A percentile compares a stretch with the other conserved stretches of the same genome.
phyloP scores from a whole-genome alignment of 2,329 filamentous ascomycete genomes.

The Aspergillus pseudoterreus region DNA sequence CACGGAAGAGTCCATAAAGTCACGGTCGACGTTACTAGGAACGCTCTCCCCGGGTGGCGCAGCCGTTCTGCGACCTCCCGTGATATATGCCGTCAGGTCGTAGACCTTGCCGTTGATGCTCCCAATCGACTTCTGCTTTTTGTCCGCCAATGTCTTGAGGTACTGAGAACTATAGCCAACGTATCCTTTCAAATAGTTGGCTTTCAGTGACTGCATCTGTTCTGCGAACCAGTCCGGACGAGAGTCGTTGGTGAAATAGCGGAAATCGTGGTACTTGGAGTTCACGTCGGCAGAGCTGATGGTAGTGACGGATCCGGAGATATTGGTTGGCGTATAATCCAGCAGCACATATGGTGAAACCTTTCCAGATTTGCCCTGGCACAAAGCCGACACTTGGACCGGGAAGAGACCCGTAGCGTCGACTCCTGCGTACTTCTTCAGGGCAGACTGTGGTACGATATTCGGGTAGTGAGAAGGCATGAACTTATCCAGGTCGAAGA shows the following conservation, averaged over 20 bases:
- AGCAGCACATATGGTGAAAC: constrained; percentile 73
- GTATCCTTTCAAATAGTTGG: constrained; percentile 79
- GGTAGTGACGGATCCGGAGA: constrained; percentile 62
- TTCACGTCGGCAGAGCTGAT: constrained; percentile 69
- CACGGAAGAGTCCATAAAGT: constrained; percentile 79
- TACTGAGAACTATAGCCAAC: constrained; percentile 80
- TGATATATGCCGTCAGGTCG: constrained; percentile 79
- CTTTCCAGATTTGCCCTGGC: constrained; percentile 67
- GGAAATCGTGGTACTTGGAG: constrained; percentile 86
- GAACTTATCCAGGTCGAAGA: constrained; percentile 77
- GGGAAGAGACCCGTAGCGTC: constrained; percentile 91
- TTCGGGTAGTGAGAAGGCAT: constrained; percentile 74
- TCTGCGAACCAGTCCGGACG: constrained; percentile 91
- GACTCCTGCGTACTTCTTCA: constrained; percentile 78
- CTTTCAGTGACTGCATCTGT: constrained; percentile 73
- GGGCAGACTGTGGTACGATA: constrained; percentile 55
- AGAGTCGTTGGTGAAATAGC: constrained; percentile 73
- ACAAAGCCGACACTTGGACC: constrained; percentile 88
- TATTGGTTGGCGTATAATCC: constrained; percentile 76
- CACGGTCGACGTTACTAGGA: constrained; percentile 51
- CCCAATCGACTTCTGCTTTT: constrained; percentile 64
- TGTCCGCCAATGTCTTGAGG: constrained; percentile 62
- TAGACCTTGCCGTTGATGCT: constrained; percentile 79
- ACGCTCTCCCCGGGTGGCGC: constrained; percentile 52
- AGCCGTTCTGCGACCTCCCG: constrained; percentile 66